Conservation (phyloP, 2,329 filamentous ascomycete species). For the Fusarium sp. region DNA sequence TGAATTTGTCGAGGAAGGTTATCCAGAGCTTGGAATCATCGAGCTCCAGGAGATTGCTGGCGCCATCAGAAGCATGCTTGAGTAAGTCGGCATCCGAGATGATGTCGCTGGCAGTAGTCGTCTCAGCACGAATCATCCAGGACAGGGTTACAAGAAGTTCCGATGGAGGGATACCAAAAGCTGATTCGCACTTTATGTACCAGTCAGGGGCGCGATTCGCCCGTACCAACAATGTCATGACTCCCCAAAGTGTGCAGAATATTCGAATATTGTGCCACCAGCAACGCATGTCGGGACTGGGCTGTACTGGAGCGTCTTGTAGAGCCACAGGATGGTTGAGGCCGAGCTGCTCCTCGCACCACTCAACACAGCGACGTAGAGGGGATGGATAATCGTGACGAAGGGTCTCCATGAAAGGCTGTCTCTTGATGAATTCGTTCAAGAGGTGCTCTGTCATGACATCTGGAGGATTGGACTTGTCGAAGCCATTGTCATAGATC, state of each 20-base stretch:
- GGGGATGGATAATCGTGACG: slow-evolving; percentile 13
- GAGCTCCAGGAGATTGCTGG: slow-evolving; percentile 16
- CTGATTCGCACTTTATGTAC: slow-evolving; percentile 41
- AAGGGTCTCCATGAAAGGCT: slow-evolving; percentile 30
- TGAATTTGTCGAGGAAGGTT: slow-evolving; percentile 38
- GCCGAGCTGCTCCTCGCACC: slow-evolving; percentile 41
- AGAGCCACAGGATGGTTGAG: slow-evolving; percentile 26
- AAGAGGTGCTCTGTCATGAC: slow-evolving; percentile 34
- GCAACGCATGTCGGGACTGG: slow-evolving; percentile 13
- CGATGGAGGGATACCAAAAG: slow-evolving; percentile 43
- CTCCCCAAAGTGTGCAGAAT: slow-evolving; percentile 45
- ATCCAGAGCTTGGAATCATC: slow-evolving; percentile 36
- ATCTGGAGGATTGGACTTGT: slow-evolving; percentile 5
- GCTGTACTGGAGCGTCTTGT: slow-evolving; percentile 27
- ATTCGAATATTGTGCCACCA: slow-evolving; percentile 44
- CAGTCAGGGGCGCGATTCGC: slow-evolving; percentile 33
- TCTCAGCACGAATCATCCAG: slow-evolving; percentile 44
- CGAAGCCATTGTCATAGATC: slow-evolving; percentile 33
- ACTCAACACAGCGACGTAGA: slow-evolving; percentile 34
- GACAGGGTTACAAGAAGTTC: slow-evolving; percentile 45
- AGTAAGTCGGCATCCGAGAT: slow-evolving; percentile 24
- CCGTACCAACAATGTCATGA: slow-evolving; percentile 31
- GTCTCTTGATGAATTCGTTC: slow-evolving; percentile 39
- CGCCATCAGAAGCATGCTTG: slow-evolving; percentile 20
- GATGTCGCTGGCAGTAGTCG: background rate